Evolutionary conservation across 2,329 filamentous ascomycete genomes (phyloP), one percentile per base, ranked within the genome.

Genomic region (Fonsecaea nubica): DNA sequence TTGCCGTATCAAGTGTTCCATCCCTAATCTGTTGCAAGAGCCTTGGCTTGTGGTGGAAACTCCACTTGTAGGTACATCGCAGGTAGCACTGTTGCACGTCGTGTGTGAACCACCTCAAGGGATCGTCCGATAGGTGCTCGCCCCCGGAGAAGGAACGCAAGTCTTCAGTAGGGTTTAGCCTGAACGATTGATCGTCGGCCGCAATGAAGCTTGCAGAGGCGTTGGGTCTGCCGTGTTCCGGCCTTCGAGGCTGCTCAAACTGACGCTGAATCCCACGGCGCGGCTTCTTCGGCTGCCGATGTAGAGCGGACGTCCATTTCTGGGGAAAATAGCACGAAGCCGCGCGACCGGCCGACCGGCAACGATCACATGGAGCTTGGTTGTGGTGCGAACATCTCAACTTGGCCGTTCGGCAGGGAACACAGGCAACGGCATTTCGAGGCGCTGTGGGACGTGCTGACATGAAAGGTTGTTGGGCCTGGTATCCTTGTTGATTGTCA

Each of bases 281-380:
- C 45, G 45, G 45, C 45, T 50, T 50, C 45, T 50, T 50, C 45
- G 45, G 45, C 45, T 50, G 45, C n/a, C 45, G 45, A 50, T 50
- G 45, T n/a, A 50, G 25, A 10, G 45, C 45, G 18, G 45, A 50
- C 6, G 45, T 50, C 45, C 45, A 50, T 30, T 25, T 50, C 12
- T 50, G 18, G 12, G 45, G 45, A 8, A 50, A 50, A 50, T 50
- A 50, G 45, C 45, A 50, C 4, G 45, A 50, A 50, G 45, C 18
- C 18, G 45, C 45, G 8, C n/a, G 45, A 25, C 45, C 45, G 13
- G 45, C 45, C 9, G 45, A 50, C 3, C 18, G 18, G 45, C 45
- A 50, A n/a, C 45, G 45, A 25, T 50, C 45, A 50, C 45, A 50
- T 50, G 45, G 45, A 25, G 45, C 18, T 25, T 50, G 45, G 12